Percentiles rank a stretch among this genome's conserved stretches.
Evolutionary conservation across 441 rosid genomes (phyloP).

Genomic region (Gossypium davidsonii): DNA sequence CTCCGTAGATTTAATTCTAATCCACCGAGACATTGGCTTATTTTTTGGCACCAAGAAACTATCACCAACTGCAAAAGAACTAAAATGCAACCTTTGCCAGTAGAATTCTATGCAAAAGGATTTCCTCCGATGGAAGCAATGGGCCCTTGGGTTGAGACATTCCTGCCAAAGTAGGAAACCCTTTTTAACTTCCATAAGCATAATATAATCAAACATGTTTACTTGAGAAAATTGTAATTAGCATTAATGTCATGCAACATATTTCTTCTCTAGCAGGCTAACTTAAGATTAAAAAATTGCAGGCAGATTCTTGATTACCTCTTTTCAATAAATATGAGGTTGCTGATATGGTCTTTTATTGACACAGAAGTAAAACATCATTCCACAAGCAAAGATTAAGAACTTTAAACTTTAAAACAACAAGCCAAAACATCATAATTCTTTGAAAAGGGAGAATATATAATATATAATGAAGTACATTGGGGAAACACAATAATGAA

Average conservation of each 20-base stretch:
- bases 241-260: not conserved
- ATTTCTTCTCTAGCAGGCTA: not conserved
- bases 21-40: not conserved
- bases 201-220: not conserved
- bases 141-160: conserved; percentile 54
- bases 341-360: not conserved
- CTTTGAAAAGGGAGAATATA: not conserved
- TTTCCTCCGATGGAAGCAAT: conserved; percentile 77
- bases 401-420: not conserved
- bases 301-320: not conserved
- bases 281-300: not conserved
- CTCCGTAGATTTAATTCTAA: not conserved
- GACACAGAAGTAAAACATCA: not conserved
- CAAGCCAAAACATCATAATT: not conserved
- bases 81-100: conserved; percentile 7
- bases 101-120: conserved; percentile 59
- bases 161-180: conserved; percentile 32
- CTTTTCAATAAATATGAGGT: not conserved
- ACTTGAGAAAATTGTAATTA: not conserved
- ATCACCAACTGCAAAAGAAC: conserved; percentile 10
- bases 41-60: conserved; percentile 10
- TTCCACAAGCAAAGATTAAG: not conserved
- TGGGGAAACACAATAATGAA: not conserved
- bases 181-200: not conserved
- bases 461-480: not conserved